phyloP scores from a whole-genome alignment of 345 rosid genomes.

The Camelina neglecta region DNA sequence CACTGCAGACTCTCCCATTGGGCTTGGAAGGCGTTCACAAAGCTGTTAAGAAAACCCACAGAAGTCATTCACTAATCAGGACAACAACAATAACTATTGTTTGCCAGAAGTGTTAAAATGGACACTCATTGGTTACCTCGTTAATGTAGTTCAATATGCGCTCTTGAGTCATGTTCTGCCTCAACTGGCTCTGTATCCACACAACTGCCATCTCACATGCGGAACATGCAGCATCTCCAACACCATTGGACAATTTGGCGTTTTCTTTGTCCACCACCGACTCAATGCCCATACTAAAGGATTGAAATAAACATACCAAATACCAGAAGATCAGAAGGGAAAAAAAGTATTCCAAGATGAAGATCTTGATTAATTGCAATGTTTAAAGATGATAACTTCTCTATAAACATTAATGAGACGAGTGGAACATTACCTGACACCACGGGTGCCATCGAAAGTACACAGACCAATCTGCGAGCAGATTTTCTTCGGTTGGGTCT shows the following conservation, averaged over 20 bases:
- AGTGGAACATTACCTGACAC: conserved; percentile 68
- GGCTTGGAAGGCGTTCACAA: conserved; percentile 83
- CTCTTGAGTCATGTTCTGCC: conserved; percentile 76
- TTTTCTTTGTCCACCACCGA: conserved; percentile 65
- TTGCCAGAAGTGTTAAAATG: neutral
- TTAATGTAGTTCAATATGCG: conserved; percentile 61
- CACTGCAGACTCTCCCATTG: conserved; percentile 83
- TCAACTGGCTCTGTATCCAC: conserved; percentile 86
- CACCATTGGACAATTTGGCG: conserved; percentile 46
- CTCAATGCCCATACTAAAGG: conserved; percentile 70
- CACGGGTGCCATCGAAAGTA: conserved; percentile 76
- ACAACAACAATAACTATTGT: conserved; percentile 5
- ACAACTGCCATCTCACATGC: conserved; percentile 93
- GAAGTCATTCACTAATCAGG: conserved; percentile 5
- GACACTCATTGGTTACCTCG: conserved; percentile 43
- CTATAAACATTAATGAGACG: neutral
- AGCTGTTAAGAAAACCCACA: conserved; percentile 52
- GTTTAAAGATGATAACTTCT: neutral
- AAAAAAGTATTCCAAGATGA: conserved; percentile 13
- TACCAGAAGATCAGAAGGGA: neutral
- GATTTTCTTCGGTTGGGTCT: conserved; percentile 75
- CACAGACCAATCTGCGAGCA: conserved; percentile 91
- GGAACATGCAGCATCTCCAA: conserved; percentile 65
- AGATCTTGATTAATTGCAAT: conserved; percentile 5
- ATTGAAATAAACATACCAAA: neutral